phyloP scores from a whole-genome alignment of 2,329 filamentous ascomycete genomes.

The Ophiostoma piceae region DNA sequence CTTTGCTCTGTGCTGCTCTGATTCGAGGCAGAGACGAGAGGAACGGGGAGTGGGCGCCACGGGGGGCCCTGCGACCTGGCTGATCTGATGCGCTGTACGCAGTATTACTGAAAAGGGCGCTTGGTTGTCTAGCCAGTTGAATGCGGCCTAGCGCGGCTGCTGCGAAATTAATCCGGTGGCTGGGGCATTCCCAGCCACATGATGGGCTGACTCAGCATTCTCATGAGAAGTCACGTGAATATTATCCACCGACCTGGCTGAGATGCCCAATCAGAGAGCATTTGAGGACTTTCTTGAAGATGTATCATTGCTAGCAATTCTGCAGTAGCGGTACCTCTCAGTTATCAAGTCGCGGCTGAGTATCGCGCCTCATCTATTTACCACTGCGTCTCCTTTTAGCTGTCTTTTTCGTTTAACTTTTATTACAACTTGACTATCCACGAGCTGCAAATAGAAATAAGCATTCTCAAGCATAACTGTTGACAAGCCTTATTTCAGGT shows the following conservation, averaged over 20 bases:
- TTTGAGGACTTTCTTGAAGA: neutral
- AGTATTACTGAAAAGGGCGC: slow-evolving; percentile 14
- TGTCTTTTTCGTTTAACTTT: neutral
- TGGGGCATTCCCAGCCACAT: slow-evolving; percentile 27
- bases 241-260: too few relatives aligned
- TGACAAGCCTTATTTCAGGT: neutral
- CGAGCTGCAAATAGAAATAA: neutral
- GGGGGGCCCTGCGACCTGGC: slow-evolving; percentile 2
- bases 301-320: neutral
- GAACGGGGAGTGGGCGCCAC: slow-evolving; percentile 17
- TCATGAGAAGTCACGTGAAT: neutral
- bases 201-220: neutral
- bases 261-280: neutral
- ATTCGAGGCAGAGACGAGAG: slow-evolving; percentile 4
- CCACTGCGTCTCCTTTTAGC: neutral
- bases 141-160: slow-evolving; percentile 14
- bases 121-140: slow-evolving; percentile 24
- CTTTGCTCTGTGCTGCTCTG: neutral
- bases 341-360: neutral
- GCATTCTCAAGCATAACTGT: neutral
- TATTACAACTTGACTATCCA: neutral
- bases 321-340: neutral
- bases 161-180: slow-evolving; percentile 30
- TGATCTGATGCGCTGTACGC: neutral
- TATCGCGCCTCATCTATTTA: neutral